Evolutionary conservation across 2,329 filamentous ascomycete species (phyloP), one percentile per base, ranked within the genome.

Genomic region (Fusarium mangiferae): DNA sequence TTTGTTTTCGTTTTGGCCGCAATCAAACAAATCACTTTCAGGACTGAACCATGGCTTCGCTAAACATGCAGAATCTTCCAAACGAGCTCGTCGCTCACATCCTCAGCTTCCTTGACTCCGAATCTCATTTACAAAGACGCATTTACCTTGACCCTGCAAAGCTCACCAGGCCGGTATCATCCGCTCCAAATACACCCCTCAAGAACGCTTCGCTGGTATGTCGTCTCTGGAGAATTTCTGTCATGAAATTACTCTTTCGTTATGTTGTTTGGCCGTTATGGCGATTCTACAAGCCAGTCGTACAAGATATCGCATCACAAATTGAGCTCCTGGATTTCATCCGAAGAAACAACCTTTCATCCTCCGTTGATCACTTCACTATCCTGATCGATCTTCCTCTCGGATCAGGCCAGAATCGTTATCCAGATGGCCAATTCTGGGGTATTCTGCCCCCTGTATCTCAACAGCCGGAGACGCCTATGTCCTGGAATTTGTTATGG

Each of bases 81-180:
- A 89, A 88, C 70, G 91, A 93, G 81, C 82, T 93, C 51, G 81
- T 92, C 28, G 79, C 86, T 59, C 84, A 88, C 7, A 87, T 93
- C 72, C 84, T 93, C 74, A 81, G 80, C n/a, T 86, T 86, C 75
- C 83, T 93, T 52, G 85, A 88, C 73, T 76, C 76, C 1, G 78
- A 83, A 6, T 84, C 88, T 15, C 86, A 87, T 18, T 89, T 90
- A 0, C 80, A 84, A 48, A 77, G 75, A 44, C 83, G 83, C 22
- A 80, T 91, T 28, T 84, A 87, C 62, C 83, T 89, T 17, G 80
- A 81, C 28, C 58, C 85, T 86, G 72, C 90, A 87, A 33, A 83
- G 66, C 76, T 76, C 80, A 80, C 66, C 71, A 44, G 72, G 76
- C 33, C 78, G 76, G 13, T 76, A 24, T 51, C 66, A 6, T 44